These are phyloP conservation scores for Eutrema yunnanense DNA, from an alignment of 345 rosid species.

Conservation along the genomic window DNA sequence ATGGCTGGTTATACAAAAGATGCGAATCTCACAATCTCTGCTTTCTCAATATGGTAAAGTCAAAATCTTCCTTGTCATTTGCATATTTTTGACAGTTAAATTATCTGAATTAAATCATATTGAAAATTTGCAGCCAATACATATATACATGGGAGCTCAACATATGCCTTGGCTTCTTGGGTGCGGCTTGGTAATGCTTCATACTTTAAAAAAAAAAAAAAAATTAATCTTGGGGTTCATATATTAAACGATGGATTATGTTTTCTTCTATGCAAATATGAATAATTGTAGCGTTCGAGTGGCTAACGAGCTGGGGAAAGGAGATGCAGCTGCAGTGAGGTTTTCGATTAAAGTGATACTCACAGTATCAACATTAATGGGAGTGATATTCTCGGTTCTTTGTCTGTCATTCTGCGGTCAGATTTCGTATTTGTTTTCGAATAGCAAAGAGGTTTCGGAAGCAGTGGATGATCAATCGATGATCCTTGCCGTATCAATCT, in stretches of 20 bases:
- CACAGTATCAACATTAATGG: conserved; percentile 30
- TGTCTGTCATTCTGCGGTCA: conserved; percentile 36
- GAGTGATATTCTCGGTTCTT: conserved; percentile 34
- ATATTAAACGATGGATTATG: neutral
- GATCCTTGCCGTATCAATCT: conserved; percentile 40
- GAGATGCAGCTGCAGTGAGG: conserved; percentile 42
- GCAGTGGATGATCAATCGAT: conserved; percentile 35
- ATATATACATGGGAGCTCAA: conserved; percentile 48
- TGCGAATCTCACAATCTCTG: conserved; percentile 46
- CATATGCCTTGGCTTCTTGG: conserved; percentile 54
- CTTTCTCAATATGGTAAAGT: conserved; percentile 47
- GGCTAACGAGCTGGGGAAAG: conserved; percentile 55
- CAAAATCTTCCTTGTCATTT: neutral
- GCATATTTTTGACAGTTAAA: neutral
- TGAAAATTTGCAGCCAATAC: conserved; percentile 15
- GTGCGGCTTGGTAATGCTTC: conserved; percentile 37
- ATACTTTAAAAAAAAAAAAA: too few species aligned
- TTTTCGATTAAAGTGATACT: conserved; percentile 42
- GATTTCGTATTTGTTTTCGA: conserved; percentile 38
- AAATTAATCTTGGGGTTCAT: too few species aligned
- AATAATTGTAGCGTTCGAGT: conserved; percentile 42
- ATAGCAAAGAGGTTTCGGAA: conserved; percentile 24
- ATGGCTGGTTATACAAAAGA: conserved; percentile 49
- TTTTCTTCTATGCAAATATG: neutral
- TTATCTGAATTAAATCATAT: neutral